Evolutionary conservation across 306 rosid genomes (phyloP).

Genomic region (Quercus dentata): DNA sequence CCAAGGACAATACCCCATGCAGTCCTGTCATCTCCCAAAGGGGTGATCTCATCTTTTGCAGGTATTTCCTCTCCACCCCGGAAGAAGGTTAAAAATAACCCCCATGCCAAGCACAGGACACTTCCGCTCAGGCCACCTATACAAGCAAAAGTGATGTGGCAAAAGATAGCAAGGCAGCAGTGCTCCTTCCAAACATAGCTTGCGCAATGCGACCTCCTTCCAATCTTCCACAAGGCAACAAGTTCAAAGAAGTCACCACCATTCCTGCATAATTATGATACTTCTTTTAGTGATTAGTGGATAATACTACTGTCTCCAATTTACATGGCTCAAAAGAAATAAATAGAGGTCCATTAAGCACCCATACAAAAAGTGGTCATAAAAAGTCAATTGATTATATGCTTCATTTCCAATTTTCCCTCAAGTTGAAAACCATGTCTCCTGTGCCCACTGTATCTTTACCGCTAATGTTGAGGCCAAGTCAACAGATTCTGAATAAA

Average conservation of each 20-base stretch:
- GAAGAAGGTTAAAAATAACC: constrained; percentile 85
- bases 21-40: constrained; percentile 66
- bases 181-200: constrained; percentile 87
- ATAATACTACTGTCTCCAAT: not conserved
- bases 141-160: constrained; percentile 73
- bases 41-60: constrained; percentile 77
- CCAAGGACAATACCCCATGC: constrained; percentile 91
- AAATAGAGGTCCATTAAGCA: too few relatives aligned
- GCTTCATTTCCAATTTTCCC: too few relatives aligned
- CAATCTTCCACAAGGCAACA: constrained; percentile 81
- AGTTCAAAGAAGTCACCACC: constrained; percentile 94
- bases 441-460: too few relatives aligned
- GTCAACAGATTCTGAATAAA: too few relatives aligned
- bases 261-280: constrained; percentile 55
- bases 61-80: constrained; percentile 93
- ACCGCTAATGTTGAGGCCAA: too few relatives aligned
- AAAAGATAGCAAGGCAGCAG: constrained; percentile 64
- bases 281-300: not conserved
- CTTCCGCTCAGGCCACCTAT: constrained; percentile 90
- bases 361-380: too few relatives aligned
- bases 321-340: not conserved
- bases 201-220: constrained; percentile 97
- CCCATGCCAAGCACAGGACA: constrained; percentile 93
- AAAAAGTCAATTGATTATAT: too few relatives aligned
- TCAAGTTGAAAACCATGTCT: too few relatives aligned